Base-by-base conservation (phyloP, 352 stramenopile species). In the Phytophthora cajani region DNA sequence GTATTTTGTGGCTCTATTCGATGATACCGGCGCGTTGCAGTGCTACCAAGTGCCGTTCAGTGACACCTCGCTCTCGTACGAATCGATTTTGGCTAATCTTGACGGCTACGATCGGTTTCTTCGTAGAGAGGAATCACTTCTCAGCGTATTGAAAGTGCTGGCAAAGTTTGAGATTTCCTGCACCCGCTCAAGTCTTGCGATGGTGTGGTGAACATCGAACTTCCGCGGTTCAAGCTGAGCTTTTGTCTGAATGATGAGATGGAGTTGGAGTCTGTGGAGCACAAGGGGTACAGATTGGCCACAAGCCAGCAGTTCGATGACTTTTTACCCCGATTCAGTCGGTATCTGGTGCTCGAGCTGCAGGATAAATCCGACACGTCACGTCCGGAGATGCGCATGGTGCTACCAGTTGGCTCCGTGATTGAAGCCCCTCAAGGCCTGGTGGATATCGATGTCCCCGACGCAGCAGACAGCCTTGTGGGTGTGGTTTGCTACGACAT, bases 101-200 rank as follows among this genome's bases (percentile, higher is more conserved):
- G 25, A 30, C 1, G 23, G 44, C 0, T 90, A 85, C 47, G 58
- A 77, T 10, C 42, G 52, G 0, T 64, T 90, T 19, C 57, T 84
- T 4, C 44, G 58, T 3, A 55, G 58, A 5, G 59, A 81, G 0
- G 19, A 59, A 0, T 12, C 46, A 2, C 57, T 74, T 36, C 17
- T 42, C 5, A 11, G 42, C 0, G 42, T 85, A 2, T 21, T 70
- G 1, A 23, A 27, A 0, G 53, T 83, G 0, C 21, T 89, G 19
- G 33, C 19, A 23, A 91, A 89, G 58, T 85, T 91, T 19, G 83
- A 91, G 40, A 25, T 52, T 3, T 74, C 49, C 69, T 87, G 17
- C 72, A 89, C 63, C 56, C 70, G 2, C 57, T 83, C 7, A 62
- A 40, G 5, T 69, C 71, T n/a, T 33, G 56, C 4, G 4, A 32